phyloP scores from a whole-genome alignment of 2,329 filamentous ascomycete genomes.

The Beauveria scarabaeidicola region DNA sequence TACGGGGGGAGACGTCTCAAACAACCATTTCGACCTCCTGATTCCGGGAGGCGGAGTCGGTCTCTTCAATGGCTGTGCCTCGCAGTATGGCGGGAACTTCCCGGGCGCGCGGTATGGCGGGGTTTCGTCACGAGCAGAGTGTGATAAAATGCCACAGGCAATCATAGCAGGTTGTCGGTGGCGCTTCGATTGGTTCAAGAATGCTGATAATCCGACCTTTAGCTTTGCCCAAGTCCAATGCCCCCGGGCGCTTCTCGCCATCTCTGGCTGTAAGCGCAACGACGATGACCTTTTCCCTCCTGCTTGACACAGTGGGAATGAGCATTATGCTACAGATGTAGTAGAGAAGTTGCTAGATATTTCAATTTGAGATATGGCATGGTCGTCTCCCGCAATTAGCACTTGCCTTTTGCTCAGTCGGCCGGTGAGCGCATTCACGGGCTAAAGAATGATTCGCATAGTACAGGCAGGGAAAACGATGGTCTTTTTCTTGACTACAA shows the following conservation, averaged over 20 bases:
- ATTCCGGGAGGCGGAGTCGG: constrained; percentile 49
- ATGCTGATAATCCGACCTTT: constrained; percentile 49
- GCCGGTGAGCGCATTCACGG: no score
- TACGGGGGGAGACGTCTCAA: constrained; percentile 47
- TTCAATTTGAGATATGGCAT: no score
- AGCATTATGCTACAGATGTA: background rate
- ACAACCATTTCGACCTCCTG: constrained; percentile 51
- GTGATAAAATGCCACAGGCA: constrained; percentile 41
- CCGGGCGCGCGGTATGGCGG: constrained; percentile 50
- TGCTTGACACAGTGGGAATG: background rate
- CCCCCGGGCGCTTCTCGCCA: constrained; percentile 37
- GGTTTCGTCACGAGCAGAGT: constrained; percentile 40
- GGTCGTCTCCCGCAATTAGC: no score
- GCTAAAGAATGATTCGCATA: no score
- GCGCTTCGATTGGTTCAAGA: constrained; percentile 56
- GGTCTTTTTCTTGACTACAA: no score
- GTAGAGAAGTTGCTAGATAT: background rate
- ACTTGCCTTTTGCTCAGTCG: no score
- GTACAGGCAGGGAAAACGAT: no score
- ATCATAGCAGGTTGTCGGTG: constrained; percentile 52
- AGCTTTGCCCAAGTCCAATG: constrained; percentile 48
- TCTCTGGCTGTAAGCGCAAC: constrained; percentile 28
- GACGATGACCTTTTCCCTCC: constrained; percentile 18
- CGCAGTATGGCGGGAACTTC: constrained; percentile 33
- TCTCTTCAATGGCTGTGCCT: constrained; percentile 42